phyloP scores from a whole-genome alignment of 768 basidiomycete species.

The Cystobasidium tubakii region DNA sequence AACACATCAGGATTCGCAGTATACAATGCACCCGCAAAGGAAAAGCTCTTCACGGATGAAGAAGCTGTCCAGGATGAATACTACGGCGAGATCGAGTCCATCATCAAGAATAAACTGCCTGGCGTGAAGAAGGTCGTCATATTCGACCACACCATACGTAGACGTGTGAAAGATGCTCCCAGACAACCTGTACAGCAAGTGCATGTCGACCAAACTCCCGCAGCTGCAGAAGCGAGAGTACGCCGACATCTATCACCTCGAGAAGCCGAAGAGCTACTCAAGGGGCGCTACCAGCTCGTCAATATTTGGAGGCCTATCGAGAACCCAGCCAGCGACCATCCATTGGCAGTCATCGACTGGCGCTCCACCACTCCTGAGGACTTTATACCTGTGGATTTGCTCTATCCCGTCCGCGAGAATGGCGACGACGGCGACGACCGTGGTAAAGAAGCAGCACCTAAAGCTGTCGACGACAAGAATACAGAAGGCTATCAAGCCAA shows the following conservation, averaged over 20 bases:
- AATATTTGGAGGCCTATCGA: slow-evolving; percentile 36
- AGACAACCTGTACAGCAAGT: slow-evolving; percentile 35
- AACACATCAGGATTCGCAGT: slow-evolving; percentile 33
- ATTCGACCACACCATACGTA: slow-evolving; percentile 35
- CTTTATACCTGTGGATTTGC: slow-evolving; percentile 24
- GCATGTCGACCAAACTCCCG: slow-evolving; percentile 33
- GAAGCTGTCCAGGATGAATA: neutral
- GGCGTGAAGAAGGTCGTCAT: slow-evolving; percentile 30
- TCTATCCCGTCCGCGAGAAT: slow-evolving; percentile 15
- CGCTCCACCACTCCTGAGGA: slow-evolving; percentile 29
- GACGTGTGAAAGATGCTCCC: slow-evolving; percentile 9
- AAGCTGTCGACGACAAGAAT: neutral
- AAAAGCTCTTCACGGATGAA: slow-evolving; percentile 11
- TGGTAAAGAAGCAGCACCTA: slow-evolving; percentile 20
- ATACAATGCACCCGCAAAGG: slow-evolving; percentile 18
- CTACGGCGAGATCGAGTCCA: slow-evolving; percentile 27
- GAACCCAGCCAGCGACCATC: slow-evolving; percentile 9
- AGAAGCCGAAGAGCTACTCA: slow-evolving; percentile 31
- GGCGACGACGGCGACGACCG: slow-evolving; percentile 26
- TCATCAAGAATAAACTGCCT: slow-evolving; percentile 21
- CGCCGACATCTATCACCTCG: slow-evolving; percentile 22
- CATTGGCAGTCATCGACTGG: slow-evolving; percentile 37
- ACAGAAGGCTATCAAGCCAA: slow-evolving; percentile 28
- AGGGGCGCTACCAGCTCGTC: slow-evolving; percentile 25
- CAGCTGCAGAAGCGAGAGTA: slow-evolving; percentile 23